These are phyloP conservation scores for Dactylonectria macrodidyma DNA, from an alignment of 2,329 filamentous ascomycete species.

Conservation along the genomic window DNA sequence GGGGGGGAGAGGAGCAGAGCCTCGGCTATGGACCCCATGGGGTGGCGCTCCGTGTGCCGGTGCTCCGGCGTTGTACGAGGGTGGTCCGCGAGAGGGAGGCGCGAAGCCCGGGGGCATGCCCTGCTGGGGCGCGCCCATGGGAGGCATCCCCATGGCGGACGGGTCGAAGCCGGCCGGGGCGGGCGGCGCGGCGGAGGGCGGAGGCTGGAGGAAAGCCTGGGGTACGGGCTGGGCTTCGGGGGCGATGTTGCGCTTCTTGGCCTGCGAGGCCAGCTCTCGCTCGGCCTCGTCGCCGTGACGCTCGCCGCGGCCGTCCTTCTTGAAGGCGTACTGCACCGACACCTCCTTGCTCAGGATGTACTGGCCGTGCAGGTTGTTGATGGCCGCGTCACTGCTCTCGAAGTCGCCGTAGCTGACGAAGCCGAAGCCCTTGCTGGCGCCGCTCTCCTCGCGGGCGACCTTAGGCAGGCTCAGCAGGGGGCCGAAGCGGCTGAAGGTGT, in stretches of 20 bases:
- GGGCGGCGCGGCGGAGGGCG: slow-evolving; percentile 45
- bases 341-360: slow-evolving; percentile 98
- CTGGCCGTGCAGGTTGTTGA: slow-evolving; percentile 94
- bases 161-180: slow-evolving; percentile 55
- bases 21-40: slow-evolving; percentile 48
- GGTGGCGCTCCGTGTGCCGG: slow-evolving; percentile 46
- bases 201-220: slow-evolving; percentile 74
- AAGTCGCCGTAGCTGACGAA: slow-evolving; percentile 96
- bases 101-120: slow-evolving; percentile 57
- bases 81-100: slow-evolving; percentile 53
- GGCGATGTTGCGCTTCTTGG: slow-evolving; percentile 93
- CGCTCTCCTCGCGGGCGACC: slow-evolving; percentile 90
- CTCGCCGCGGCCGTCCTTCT: slow-evolving; percentile 98
- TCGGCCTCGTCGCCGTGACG: slow-evolving; percentile 96
- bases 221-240: slow-evolving; percentile 84
- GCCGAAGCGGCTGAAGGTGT: slow-evolving; percentile 93
- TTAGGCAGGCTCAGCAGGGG: slow-evolving; percentile 88
- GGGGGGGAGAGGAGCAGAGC: slow-evolving; percentile 60
- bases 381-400: slow-evolving; percentile 92
- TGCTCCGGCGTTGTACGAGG: slow-evolving; percentile 51
- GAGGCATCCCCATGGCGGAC: slow-evolving; percentile 49
- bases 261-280: slow-evolving; percentile 90
- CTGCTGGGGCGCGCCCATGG: slow-evolving; percentile 50
- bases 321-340: slow-evolving; percentile 97
- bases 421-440: slow-evolving; percentile 93